Evolutionary conservation across 352 stramenopile genomes (phyloP).

Genomic region (Phytophthora ohioensis): DNA sequence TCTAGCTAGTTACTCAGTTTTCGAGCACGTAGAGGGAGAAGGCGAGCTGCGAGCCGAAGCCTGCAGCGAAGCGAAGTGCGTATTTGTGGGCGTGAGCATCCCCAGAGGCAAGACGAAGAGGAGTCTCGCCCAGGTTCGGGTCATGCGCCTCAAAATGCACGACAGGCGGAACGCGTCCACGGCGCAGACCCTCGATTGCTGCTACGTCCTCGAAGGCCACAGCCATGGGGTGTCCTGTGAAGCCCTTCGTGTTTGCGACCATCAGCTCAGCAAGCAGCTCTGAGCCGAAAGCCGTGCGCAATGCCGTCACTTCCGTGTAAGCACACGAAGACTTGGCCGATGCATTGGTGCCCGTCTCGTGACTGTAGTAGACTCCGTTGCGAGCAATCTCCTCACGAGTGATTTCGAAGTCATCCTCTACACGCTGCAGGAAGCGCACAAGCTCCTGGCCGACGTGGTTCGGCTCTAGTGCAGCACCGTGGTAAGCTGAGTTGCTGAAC

Average conservation of each 20-base stretch:
- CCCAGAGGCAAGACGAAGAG: constrained; percentile 65
- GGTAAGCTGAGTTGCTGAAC: constrained; percentile 96
- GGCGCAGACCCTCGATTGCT: constrained; percentile 92
- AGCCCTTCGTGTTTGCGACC: constrained; percentile 95
- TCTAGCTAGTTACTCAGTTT: constrained; percentile 23
- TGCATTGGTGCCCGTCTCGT: constrained; percentile 97
- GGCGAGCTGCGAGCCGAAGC: constrained; percentile 96
- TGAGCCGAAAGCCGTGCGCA: constrained; percentile 74
- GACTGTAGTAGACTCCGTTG: constrained; percentile 97
- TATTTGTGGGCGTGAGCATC: constrained; percentile 89
- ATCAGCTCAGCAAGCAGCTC: constrained; percentile 80
- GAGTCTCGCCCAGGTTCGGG: constrained; percentile 58
- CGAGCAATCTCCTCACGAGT: constrained; percentile 90
- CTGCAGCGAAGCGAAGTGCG: constrained; percentile 95
- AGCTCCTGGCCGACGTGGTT: constrained; percentile 95
- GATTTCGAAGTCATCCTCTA: constrained; percentile 94
- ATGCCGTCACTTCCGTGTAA: constrained; percentile 91
- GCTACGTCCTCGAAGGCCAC: constrained; percentile 97
- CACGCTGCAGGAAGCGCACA: constrained; percentile 84
- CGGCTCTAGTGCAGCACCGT: constrained; percentile 94
- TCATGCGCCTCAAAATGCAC: constrained; percentile 93
- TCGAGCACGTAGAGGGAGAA: constrained; percentile 95
- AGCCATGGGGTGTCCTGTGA: constrained; percentile 97
- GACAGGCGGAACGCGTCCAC: constrained; percentile 88
- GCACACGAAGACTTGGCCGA: constrained; percentile 93